Evolutionary conservation across 768 basidiomycete genomes (phyloP).

Genomic region (Hysterangium stoloniferum): DNA sequence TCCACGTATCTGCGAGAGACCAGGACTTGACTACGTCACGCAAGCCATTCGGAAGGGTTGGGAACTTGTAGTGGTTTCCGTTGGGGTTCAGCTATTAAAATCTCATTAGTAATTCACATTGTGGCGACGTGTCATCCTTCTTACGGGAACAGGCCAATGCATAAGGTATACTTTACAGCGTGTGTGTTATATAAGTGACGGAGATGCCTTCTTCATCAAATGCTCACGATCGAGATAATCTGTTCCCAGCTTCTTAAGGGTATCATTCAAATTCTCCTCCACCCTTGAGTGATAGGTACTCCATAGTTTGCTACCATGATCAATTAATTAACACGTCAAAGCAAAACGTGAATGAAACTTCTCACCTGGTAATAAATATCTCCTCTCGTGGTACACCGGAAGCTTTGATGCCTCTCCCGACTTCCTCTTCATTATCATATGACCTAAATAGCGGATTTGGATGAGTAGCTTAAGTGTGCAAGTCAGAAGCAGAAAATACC

Average conservation of each 20-base stretch:
- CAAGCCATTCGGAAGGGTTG: conserved; percentile 26
- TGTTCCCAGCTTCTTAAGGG: conserved; percentile 61
- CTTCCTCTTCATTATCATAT: conserved; percentile 63
- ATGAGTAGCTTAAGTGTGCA: background rate
- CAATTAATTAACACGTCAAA: background rate
- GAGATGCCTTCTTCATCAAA: conserved; percentile 15
- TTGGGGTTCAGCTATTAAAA: conserved; percentile 16
- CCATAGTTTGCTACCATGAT: conserved; percentile 57
- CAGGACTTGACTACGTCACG: conserved; percentile 60
- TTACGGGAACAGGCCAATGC: conserved; percentile 81
- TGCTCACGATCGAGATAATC: conserved; percentile 70
- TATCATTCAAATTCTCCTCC: conserved; percentile 54
- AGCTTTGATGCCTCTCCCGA: conserved; percentile 71
- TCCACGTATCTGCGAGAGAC: conserved; percentile 76
- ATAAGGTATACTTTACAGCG: conserved; percentile 45
- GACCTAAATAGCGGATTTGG: conserved; percentile 23
- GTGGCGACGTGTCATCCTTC: conserved; percentile 13
- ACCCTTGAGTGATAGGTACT: conserved; percentile 55
- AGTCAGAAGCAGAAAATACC: conserved; percentile 22
- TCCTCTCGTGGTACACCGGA: conserved; percentile 65
- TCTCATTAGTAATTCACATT: conserved; percentile 20
- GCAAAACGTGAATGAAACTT: background rate
- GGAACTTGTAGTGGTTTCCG: conserved; percentile 6
- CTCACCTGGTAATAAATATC: conserved; percentile 61
- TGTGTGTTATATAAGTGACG: no score